phyloP scores from a whole-genome alignment of 108 stramenopile genomes.

The Parietichytrium sp. region DNA sequence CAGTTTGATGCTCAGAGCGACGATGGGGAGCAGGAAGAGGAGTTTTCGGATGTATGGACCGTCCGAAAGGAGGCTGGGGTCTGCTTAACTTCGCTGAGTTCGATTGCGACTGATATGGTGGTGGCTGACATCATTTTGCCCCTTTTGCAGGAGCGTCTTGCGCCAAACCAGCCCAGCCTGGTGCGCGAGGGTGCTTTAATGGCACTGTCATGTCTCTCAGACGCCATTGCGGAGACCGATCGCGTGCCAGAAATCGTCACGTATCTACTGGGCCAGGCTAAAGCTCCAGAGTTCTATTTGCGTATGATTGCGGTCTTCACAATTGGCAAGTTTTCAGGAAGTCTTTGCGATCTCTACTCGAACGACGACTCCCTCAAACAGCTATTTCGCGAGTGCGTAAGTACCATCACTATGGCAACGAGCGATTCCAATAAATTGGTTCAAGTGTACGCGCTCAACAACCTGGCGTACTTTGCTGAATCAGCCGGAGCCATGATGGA shows the following conservation, averaged over 20 bases:
- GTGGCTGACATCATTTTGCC: background rate
- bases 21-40: background rate
- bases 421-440: background rate
- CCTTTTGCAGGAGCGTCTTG: background rate
- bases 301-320: slow-evolving; percentile 9
- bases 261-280: background rate
- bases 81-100: background rate
- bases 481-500: background rate
- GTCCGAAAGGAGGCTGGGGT: slow-evolving; percentile 9
- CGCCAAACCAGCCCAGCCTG: background rate
- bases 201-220: too few relatives aligned
- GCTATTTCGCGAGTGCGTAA: background rate
- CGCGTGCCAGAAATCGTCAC: background rate
- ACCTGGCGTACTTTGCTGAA: background rate
- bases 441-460: background rate
- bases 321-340: background rate
- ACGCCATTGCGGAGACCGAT: background rate
- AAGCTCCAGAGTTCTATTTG: background rate
- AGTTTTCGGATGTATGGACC: slow-evolving; percentile 17
- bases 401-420: background rate
- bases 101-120: background rate
- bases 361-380: background rate
- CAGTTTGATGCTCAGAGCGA: too few relatives aligned
- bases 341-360: background rate
- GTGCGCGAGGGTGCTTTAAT: slow-evolving; percentile 2